Base-by-base conservation (phyloP, 2,329 filamentous ascomycete genomes). In the Colletotrichum sp. region DNA sequence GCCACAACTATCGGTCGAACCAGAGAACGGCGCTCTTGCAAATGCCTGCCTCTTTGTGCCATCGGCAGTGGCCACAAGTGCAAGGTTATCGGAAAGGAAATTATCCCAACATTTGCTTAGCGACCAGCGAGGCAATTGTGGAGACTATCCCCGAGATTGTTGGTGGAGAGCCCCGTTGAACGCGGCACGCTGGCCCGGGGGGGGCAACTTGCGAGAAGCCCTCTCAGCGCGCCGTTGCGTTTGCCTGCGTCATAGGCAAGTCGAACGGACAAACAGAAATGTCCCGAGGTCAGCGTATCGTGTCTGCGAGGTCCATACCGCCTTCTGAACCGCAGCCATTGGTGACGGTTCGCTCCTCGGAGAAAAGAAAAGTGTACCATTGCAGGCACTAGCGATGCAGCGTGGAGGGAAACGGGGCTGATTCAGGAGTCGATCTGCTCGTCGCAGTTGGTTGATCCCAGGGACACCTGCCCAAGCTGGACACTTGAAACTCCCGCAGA, bases 101-200 rank as follows among this genome's bases (percentile, higher is more conserved):
- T 76, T 73, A 32, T 60, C 62, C 24, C n/a, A 34, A 44, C 64
- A 52, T 16, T 49, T 55, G 57, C 26, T 49, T 36, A 30, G 62
- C 44, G 73, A 64, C 74, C 28, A 44, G 60, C 70, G 49, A 65
- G 73, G 73, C 71, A 76, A 60, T n/a, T 60, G 63, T 62, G 57
- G 69, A 68, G 64, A 55, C 26, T 55, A 73, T 76, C 74, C 67
- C 74, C 74, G 71, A 76, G 71, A 76, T 69, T 76, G 64, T 73
- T 64, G 24, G 68, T 75, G 72, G 72, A 71, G 28, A 62, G 28
- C 52, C 60, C 49, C 28, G 49, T 52, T 21, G 32, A 74, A 60
- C 59, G 34, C 49, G 59, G 67, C 67, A 30, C 49, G 26, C 28
- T 36, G n/a, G 57, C 70, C 64, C 44, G 70, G 39, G 32, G 39